A percentile compares a stretch with the other conserved stretches of the same genome.
phyloP scores from a whole-genome alignment of 495 filamentous ascomycete genomes.

The Aspergillus indologenus region DNA sequence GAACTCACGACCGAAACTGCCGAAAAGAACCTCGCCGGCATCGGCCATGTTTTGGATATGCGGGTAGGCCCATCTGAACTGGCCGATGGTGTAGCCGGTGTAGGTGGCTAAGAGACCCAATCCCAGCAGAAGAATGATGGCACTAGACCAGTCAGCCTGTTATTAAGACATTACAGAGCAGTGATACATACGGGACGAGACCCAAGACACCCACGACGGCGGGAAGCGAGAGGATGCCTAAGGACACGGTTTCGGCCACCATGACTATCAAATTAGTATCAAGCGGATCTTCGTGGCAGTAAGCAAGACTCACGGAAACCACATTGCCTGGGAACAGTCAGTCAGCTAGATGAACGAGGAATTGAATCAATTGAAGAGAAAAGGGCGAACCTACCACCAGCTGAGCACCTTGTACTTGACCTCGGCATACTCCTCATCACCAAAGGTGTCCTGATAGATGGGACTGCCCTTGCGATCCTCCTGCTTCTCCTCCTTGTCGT shows the following conservation, averaged over 20 bases:
- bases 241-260: conserved; percentile 68
- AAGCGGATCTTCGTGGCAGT: not conserved
- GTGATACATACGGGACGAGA: conserved; percentile 43
- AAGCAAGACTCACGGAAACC: not conserved
- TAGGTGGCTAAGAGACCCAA: conserved; percentile 70
- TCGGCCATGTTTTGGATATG: conserved; percentile 71
- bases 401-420: conserved; percentile 43
- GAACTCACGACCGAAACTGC: conserved; percentile 59
- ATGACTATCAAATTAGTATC: conserved; percentile 38
- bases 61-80: conserved; percentile 53
- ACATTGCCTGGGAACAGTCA: conserved; percentile 7
- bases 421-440: conserved; percentile 36
- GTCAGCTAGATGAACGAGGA: not conserved
- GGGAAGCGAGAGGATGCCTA: conserved; percentile 66
- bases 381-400: conserved; percentile 54
- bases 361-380: too few relatives aligned
- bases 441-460: conserved; percentile 31
- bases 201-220: conserved; percentile 61
- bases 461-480: not conserved
- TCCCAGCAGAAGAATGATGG: conserved; percentile 60
- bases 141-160: conserved; percentile 8
- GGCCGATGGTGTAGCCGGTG: conserved; percentile 72
- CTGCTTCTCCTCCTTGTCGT: conserved; percentile 5
- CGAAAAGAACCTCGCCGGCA: conserved; percentile 64
- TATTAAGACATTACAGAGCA: not conserved